Evolutionary conservation across 208 protist genomes (phyloP).

Genomic region (Crithidia fasciculata): DNA sequence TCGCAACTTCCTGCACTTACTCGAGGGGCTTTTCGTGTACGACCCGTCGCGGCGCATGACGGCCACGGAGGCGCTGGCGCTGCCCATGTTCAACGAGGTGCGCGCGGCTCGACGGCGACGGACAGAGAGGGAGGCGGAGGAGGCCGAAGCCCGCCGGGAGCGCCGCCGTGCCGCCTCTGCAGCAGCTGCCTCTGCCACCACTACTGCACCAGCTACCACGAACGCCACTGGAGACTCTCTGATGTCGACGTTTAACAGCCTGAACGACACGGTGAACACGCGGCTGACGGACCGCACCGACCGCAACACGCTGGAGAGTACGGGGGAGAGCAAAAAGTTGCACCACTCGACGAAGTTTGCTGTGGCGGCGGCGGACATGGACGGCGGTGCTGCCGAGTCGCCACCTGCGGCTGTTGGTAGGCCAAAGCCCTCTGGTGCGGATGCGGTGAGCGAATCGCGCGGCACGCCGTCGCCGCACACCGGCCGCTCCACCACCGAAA

Average conservation of each 20-base stretch:
- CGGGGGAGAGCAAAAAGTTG: constrained; percentile 1
- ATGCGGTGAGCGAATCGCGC: neutral
- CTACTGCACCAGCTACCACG: neutral
- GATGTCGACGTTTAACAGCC: constrained; percentile 9
- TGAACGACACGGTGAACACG: neutral
- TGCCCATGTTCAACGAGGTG: constrained; percentile 63
- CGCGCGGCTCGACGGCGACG: constrained; percentile 6
- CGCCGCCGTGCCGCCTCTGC: constrained; percentile 1
- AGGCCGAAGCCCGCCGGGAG: constrained; percentile 11
- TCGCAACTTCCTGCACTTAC: constrained; percentile 59
- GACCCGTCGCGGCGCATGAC: constrained; percentile 77
- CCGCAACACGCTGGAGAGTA: neutral
- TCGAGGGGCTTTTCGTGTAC: constrained; percentile 65
- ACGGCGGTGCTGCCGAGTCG: neutral
- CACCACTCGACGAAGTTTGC: neutral
- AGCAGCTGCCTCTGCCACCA: neutral
- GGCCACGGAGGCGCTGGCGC: constrained; percentile 61
- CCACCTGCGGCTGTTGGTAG: neutral
- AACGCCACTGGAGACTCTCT: neutral
- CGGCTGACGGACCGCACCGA: constrained; percentile 9
- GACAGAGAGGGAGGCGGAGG: constrained; percentile 4
- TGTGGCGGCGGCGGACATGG: neutral
- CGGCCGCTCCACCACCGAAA: constrained; percentile 12
- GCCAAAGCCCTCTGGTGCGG: neutral
- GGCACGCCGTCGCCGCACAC: neutral